Evolutionary conservation across 345 rosid species (phyloP).

Genomic region (Tarenaya hassleriana): DNA sequence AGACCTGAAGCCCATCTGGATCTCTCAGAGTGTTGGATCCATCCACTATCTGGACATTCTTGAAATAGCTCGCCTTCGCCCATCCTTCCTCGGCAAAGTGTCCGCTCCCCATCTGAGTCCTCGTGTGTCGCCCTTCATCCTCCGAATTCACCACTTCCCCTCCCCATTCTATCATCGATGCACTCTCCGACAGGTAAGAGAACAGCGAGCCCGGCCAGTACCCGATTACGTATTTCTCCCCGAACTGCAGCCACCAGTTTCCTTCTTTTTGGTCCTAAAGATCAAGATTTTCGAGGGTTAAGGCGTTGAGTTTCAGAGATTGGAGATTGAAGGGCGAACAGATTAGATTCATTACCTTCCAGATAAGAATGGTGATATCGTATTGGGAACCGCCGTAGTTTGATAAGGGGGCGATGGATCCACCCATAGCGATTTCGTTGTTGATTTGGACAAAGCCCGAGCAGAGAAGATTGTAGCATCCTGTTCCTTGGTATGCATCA

Average conservation of each 20-base stretch:
- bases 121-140: slow-evolving; percentile 52
- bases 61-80: slow-evolving; percentile 57
- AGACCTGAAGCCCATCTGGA: slow-evolving; percentile 47
- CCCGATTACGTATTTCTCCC: slow-evolving; percentile 52
- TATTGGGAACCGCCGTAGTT: slow-evolving; percentile 45
- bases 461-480: slow-evolving; percentile 71
- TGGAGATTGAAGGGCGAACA: slow-evolving; percentile 6
- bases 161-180: slow-evolving; percentile 78
- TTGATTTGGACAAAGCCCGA: slow-evolving; percentile 70
- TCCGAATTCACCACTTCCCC: slow-evolving; percentile 67
- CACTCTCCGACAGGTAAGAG: slow-evolving; percentile 59
- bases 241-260: slow-evolving; percentile 77
- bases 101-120: slow-evolving; percentile 74
- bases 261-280: slow-evolving; percentile 64
- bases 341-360: slow-evolving; percentile 49
- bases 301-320: background rate
- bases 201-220: slow-evolving; percentile 67
- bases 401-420: slow-evolving; percentile 63
- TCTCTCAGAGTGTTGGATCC: slow-evolving; percentile 47
- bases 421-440: slow-evolving; percentile 70
- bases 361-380: slow-evolving; percentile 62
- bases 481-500: slow-evolving; percentile 79
- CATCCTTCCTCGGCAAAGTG: slow-evolving; percentile 60
- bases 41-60: slow-evolving; percentile 60
- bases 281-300: slow-evolving; percentile 3